These are phyloP conservation scores for Zygnema cylindricum DNA, from an alignment of 139 green algal genomes.

Conservation along the genomic window DNA sequence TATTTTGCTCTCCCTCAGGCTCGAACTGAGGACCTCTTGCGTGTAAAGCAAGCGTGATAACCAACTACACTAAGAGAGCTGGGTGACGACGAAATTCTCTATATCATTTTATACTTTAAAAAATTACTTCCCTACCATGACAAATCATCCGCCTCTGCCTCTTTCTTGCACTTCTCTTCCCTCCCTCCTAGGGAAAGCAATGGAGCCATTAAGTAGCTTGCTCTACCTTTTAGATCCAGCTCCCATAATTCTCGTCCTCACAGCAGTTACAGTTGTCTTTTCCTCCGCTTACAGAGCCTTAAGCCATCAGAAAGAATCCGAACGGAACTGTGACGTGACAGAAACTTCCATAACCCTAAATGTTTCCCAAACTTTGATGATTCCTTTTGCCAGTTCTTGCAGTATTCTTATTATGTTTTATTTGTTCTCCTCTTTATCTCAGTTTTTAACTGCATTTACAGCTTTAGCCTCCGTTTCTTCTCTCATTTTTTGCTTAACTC, in stretches of 20 bases:
- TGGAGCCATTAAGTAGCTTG: no score
- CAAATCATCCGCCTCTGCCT: no score
- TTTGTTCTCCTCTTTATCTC: constrained; percentile 52
- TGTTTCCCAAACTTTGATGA: constrained; percentile 33
- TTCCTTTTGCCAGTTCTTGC: constrained; percentile 53
- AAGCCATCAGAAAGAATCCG: constrained; percentile 32
- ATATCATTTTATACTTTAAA: no score
- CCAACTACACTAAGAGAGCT: no score
- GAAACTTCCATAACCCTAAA: constrained; percentile 47
- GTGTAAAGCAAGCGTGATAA: no score
- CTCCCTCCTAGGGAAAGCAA: no score
- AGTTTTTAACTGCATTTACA: constrained; percentile 50
- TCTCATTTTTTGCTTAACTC: constrained; percentile 48
- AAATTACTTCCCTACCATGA: no score
- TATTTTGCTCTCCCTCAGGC: no score
- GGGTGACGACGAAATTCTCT: no score
- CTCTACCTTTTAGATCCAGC: constrained; percentile 59
- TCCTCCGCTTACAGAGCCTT: constrained; percentile 33
- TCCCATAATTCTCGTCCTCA: constrained; percentile 43
- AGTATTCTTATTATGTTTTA: constrained; percentile 62
- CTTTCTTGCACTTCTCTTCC: no score
- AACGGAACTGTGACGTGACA: constrained; percentile 30
- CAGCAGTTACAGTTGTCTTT: constrained; percentile 41
- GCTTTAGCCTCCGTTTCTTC: constrained; percentile 50
- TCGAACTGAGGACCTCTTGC: no score